These are phyloP conservation scores for Gaultheria prostrata DNA, from an alignment of 148 eudicot genomes.

Conservation along the genomic window DNA sequence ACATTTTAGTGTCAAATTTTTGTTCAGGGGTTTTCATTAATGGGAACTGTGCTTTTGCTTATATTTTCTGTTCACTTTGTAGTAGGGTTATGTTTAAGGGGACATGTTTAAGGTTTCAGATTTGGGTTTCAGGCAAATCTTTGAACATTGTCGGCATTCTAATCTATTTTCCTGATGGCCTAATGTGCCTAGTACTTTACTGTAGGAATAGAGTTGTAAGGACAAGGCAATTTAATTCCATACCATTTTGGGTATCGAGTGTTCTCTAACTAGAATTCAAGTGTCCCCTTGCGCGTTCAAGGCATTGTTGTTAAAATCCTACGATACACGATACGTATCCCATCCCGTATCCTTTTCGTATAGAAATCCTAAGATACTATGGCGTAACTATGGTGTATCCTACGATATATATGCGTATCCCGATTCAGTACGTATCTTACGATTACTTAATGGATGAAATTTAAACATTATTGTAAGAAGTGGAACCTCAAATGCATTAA, in stretches of 20 bases:
- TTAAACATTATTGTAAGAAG: too few species aligned
- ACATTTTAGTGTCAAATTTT: neutral
- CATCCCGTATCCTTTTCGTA: too few species aligned
- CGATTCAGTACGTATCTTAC: too few species aligned
- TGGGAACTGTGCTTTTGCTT: neutral
- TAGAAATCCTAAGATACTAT: too few species aligned
- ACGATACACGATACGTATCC: too few species aligned
- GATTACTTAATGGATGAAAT: too few species aligned
- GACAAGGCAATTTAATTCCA: neutral
- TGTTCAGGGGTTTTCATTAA: neutral
- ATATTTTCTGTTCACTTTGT: neutral
- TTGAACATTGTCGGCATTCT: neutral
- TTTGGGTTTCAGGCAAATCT: neutral
- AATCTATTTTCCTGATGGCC: neutral
- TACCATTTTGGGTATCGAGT: neutral
- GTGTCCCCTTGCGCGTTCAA: neutral
- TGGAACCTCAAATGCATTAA: too few species aligned
- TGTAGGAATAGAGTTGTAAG: neutral
- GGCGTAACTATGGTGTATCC: too few species aligned
- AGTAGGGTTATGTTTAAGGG: neutral
- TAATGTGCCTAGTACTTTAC: neutral
- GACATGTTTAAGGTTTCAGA: neutral
- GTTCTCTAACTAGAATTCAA: neutral
- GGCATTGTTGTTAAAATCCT: too few species aligned
- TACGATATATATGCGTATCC: too few species aligned